Percentiles rank a stretch among this genome's conserved stretches.
These are phyloP conservation scores for Fusarium agapanthi DNA, from an alignment of 2,329 filamentous ascomycete species.

Conservation along the genomic window DNA sequence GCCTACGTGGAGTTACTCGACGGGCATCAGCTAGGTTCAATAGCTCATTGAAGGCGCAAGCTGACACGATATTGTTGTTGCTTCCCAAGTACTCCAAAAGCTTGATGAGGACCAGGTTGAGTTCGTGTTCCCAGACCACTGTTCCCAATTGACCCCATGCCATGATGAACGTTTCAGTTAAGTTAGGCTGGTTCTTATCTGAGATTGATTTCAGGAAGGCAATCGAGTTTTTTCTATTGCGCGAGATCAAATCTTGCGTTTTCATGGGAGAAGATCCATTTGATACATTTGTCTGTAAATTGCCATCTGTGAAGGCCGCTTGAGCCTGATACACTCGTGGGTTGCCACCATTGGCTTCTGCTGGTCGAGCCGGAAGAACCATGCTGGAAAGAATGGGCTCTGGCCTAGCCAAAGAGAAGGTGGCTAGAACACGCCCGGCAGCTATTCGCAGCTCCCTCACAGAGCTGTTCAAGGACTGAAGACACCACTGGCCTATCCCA, in stretches of 20 bases:
- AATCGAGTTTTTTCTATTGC: constrained; percentile 72
- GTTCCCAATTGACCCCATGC: constrained; percentile 87
- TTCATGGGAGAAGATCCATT: constrained; percentile 24
- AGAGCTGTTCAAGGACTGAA: constrained; percentile 84
- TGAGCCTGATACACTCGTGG: constrained; percentile 14
- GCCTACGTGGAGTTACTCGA: constrained; percentile 67
- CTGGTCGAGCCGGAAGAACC: constrained; percentile 9
- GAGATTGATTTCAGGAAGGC: constrained; percentile 77
- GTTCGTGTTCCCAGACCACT: constrained; percentile 79
- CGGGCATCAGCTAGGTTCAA: constrained; percentile 75
- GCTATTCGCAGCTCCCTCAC: constrained; percentile 84
- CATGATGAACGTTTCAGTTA: constrained; percentile 86
- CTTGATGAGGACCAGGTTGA: constrained; percentile 85
- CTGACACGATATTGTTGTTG: constrained; percentile 79
- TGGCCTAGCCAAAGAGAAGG: constrained; percentile 63
- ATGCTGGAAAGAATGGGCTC: constrained; percentile 16
- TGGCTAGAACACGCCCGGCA: constrained; percentile 73
- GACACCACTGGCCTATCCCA: constrained; percentile 78
- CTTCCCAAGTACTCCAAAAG: constrained; percentile 89
- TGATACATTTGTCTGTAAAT: background rate
- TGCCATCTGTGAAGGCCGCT: background rate
- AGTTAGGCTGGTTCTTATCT: constrained; percentile 69
- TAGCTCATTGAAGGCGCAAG: constrained; percentile 84
- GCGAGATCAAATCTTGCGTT: constrained; percentile 40
- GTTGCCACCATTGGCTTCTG: background rate